These are phyloP conservation scores for Capsicum baccatum DNA, from an alignment of 257 asterid species.

Conservation along the genomic window DNA sequence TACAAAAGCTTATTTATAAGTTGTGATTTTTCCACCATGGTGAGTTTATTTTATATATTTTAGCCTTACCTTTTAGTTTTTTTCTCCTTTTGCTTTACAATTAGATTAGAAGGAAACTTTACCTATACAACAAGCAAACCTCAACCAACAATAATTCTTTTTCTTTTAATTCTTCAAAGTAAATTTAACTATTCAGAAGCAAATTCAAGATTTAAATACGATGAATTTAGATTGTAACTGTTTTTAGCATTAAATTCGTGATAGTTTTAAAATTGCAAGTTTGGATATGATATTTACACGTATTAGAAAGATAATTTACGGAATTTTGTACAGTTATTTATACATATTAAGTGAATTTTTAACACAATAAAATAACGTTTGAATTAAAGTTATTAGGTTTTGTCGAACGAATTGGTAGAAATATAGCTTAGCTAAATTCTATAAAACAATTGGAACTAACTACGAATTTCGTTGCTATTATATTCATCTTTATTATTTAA, in stretches of 20 bases:
- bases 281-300: neutral
- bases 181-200: neutral
- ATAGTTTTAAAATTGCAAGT: neutral
- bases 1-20: neutral
- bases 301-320: neutral
- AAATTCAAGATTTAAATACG: neutral
- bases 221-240: accelerated
- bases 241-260: neutral
- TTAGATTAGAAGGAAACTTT: neutral
- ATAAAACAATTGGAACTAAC: too few species aligned
- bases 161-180: neutral
- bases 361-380: neutral
- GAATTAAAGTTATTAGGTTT: too few species aligned
- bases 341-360: neutral
- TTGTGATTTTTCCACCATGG: neutral
- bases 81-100: slow-evolving; percentile 8
- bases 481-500: too few species aligned
- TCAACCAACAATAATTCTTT: neutral
- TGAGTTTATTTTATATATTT: neutral
- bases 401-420: too few species aligned
- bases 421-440: too few species aligned
- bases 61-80: neutral
- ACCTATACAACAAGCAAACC: slow-evolving; percentile 26
- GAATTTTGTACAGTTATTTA: too few species aligned
- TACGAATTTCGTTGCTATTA: too few species aligned